Conservation (phyloP, 2,329 filamentous ascomycete species). For the Stagonosporopsis rhizophila region DNA sequence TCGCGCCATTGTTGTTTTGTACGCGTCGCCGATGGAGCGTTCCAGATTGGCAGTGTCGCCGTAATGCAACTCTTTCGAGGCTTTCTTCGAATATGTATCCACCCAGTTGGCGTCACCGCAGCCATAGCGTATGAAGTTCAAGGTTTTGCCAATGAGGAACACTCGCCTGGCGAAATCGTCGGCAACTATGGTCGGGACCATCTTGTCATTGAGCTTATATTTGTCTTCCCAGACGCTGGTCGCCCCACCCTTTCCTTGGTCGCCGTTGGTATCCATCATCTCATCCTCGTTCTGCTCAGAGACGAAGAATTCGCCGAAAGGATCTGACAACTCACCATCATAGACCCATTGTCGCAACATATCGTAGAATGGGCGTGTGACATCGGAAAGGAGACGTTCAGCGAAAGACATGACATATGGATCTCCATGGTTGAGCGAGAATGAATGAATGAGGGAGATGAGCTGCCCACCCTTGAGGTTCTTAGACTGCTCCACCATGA, state of each 20-base stretch:
- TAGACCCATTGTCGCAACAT: constrained; percentile 98
- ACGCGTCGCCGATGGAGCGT: constrained; percentile 93
- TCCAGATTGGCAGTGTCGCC: constrained; percentile 92
- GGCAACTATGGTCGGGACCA: constrained; percentile 94
- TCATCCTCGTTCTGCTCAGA: constrained; percentile 73
- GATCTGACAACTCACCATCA: constrained; percentile 96
- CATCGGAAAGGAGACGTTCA: constrained; percentile 82
- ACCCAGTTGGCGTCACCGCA: constrained; percentile 96
- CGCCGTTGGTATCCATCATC: constrained; percentile 49
- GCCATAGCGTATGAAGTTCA: constrained; percentile 97
- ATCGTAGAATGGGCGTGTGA: constrained; percentile 94
- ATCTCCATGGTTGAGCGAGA: constrained; percentile 92
- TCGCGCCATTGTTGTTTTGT: constrained; percentile 97
- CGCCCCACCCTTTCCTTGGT: constrained; percentile 62
- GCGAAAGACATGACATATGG: constrained; percentile 94
- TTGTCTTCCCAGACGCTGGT: constrained; percentile 98
- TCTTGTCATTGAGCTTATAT: constrained; percentile 81
- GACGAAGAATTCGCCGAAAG: constrained; percentile 95
- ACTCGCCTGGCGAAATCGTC: constrained; percentile 95
- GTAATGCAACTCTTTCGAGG: constrained; percentile 90
- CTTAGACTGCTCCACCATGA: constrained; percentile 91
- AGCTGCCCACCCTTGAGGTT: constrained; percentile 86
- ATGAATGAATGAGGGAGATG: constrained; percentile 90
- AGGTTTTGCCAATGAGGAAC: constrained; percentile 94
- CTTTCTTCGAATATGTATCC: constrained; percentile 89